phyloP scores from a whole-genome alignment of 139 green algal genomes.

The Asterochloris sp. region DNA sequence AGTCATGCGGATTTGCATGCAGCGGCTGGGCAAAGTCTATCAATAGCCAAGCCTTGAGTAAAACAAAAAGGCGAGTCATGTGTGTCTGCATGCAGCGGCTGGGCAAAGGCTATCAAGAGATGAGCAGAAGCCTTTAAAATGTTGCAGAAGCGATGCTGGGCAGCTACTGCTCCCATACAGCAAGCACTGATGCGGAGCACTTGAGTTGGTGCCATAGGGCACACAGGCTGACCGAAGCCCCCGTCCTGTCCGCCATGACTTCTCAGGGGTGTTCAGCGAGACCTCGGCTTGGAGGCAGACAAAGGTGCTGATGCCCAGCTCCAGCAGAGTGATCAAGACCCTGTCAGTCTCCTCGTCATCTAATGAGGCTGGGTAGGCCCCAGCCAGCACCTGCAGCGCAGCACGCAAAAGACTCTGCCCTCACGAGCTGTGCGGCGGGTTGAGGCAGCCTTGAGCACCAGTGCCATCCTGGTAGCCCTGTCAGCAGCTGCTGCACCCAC shows the following conservation, averaged over 20 bases:
- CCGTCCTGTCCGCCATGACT: slow-evolving; percentile 56
- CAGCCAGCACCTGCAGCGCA: slow-evolving; percentile 37
- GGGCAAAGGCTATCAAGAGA: not conserved
- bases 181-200: too few species aligned
- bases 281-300: slow-evolving; percentile 85
- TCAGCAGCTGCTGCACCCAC: too few species aligned
- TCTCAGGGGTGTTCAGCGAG: slow-evolving; percentile 63
- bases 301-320: slow-evolving; percentile 76
- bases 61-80: too few species aligned
- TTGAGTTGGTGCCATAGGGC: too few species aligned
- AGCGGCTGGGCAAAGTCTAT: not conserved
- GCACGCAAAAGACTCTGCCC: too few species aligned
- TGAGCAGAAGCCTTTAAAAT: not conserved
- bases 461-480: too few species aligned
- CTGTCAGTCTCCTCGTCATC: slow-evolving; percentile 68
- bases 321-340: slow-evolving; percentile 68
- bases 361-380: slow-evolving; percentile 61
- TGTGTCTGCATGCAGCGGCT: not conserved
- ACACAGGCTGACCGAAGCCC: slow-evolving; percentile 43
- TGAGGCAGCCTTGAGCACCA: too few species aligned
- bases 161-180: too few species aligned
- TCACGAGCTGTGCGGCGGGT: too few species aligned
- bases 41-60: not conserved
- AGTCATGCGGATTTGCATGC: too few species aligned
- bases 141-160: too few species aligned